Conservation (phyloP, 2,329 filamentous ascomycete genomes). For the Aspergillus ruber region DNA sequence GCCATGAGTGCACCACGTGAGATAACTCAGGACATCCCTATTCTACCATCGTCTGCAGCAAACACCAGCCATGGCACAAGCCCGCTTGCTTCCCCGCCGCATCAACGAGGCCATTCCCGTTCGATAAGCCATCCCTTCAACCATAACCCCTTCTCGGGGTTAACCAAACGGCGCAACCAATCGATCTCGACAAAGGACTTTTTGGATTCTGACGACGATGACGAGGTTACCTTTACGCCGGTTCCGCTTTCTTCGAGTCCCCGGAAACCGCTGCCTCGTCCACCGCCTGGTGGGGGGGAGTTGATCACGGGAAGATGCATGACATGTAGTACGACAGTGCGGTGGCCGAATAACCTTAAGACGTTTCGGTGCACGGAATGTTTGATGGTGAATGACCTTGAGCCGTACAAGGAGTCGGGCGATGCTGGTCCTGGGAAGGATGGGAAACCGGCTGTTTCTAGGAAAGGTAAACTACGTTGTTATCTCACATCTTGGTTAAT, state of each 20-base stretch:
- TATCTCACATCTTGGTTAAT: conserved; percentile 1
- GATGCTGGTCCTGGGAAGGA: conserved; percentile 15
- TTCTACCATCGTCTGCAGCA: conserved; percentile 7
- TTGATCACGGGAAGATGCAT: conserved; percentile 70
- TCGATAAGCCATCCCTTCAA: conserved; percentile 79
- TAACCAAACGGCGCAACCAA: conserved; percentile 46
- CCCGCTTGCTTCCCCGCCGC: conserved; percentile 12
- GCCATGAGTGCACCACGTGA: conserved; percentile 15
- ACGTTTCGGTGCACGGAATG: conserved; percentile 80
- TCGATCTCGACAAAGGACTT: conserved; percentile 40
- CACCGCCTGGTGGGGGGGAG: conserved; percentile 51
- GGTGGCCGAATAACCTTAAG: conserved; percentile 67
- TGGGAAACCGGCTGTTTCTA: conserved; percentile 11
- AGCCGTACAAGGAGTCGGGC: conserved; percentile 31
- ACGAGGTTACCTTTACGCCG: conserved; percentile 24
- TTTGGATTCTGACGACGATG: conserved; percentile 41
- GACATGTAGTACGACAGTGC: conserved; percentile 74
- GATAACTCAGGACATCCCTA: conserved; percentile 20
- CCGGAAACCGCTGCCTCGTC: conserved; percentile 28
- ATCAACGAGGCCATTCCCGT: conserved; percentile 46
- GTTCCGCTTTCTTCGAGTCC: conserved; percentile 31
- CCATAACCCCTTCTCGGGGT: conserved; percentile 49
- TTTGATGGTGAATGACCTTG: conserved; percentile 75
- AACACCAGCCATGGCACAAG: conserved; percentile 10
- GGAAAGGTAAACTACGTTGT: conserved; percentile 17